Conservation (phyloP, 352 stramenopile genomes). For the Chrysophaeum taylorii region DNA sequence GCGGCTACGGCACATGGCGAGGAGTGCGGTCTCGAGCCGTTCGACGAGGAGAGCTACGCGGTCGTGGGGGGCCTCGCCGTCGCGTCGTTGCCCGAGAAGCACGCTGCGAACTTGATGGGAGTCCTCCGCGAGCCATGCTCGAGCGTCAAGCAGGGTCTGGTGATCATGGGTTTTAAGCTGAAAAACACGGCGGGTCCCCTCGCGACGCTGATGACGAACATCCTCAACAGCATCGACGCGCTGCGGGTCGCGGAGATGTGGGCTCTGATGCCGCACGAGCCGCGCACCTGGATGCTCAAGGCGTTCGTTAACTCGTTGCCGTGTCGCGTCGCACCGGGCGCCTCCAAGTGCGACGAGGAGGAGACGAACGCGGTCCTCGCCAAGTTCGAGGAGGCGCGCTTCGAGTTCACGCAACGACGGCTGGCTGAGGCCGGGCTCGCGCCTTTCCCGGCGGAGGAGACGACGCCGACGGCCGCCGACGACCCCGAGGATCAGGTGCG, state of each 20-base stretch:
- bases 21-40: too few relatives aligned
- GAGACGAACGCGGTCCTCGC: background rate
- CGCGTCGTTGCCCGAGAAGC: too few relatives aligned
- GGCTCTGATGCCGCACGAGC: background rate
- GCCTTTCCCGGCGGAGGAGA: background rate
- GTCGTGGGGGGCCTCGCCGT: too few relatives aligned
- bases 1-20: too few relatives aligned
- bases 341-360: background rate
- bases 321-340: background rate
- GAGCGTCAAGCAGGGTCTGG: background rate
- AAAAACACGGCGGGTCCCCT: background rate
- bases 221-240: background rate
- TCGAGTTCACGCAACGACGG: background rate
- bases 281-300: background rate
- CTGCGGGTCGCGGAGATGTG: background rate
- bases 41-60: too few relatives aligned
- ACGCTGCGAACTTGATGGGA: too few relatives aligned
- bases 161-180: background rate
- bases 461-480: background rate
- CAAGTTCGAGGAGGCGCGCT: background rate
- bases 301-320: background rate
- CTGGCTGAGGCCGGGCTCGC: background rate
- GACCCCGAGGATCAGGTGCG: background rate
- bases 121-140: too few relatives aligned
- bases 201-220: background rate